phyloP scores from a whole-genome alignment of 2,329 filamentous ascomycete species.

The Diatrype stigma region DNA sequence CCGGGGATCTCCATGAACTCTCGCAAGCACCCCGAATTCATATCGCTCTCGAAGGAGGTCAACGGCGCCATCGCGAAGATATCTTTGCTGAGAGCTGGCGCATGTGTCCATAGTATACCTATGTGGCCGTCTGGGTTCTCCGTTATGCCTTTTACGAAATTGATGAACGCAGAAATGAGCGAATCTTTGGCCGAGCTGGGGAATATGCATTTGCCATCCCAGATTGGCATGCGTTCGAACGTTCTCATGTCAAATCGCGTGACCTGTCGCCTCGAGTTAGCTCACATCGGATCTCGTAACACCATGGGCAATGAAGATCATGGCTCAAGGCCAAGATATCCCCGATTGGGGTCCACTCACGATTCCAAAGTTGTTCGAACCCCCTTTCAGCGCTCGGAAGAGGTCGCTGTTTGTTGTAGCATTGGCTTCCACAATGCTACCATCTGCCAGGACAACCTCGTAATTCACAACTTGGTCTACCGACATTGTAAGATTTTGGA shows the following conservation, averaged over 20 bases:
- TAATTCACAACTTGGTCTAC: slow-evolving; percentile 23
- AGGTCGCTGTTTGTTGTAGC: slow-evolving; percentile 28
- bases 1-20: background rate
- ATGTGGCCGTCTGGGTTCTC: background rate
- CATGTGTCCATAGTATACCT: background rate
- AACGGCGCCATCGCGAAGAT: background rate
- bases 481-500: background rate
- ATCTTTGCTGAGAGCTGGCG: background rate
- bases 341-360: slow-evolving; percentile 27
- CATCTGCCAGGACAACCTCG: slow-evolving; percentile 39
- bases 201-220: background rate
- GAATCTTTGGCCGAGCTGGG: background rate
- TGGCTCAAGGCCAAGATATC: background rate
- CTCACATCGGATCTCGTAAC: background rate
- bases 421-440: slow-evolving; percentile 35
- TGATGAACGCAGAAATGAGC: background rate
- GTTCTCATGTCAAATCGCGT: background rate
- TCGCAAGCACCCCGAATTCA: background rate
- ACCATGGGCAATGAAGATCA: background rate
- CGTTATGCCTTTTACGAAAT: background rate
- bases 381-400: slow-evolving; percentile 33
- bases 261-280: background rate
- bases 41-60: background rate
- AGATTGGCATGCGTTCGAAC: background rate
- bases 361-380: slow-evolving; percentile 32